Evolutionary conservation across 176 grass and related monocot species (phyloP), one percentile per base, ranked within the genome.

Genomic region (Oryza nivara): DNA sequence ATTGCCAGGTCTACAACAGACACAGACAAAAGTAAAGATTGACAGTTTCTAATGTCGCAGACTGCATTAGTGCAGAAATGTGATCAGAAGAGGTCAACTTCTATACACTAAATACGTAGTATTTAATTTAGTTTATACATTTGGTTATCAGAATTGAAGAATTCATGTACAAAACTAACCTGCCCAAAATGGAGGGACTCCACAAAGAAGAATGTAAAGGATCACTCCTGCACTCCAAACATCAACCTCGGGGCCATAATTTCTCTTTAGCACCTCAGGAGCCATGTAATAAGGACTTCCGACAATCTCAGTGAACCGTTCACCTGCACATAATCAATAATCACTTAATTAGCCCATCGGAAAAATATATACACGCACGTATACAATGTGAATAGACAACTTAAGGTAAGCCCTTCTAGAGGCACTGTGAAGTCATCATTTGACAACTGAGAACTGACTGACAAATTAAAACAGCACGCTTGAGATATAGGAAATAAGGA

Each of bases 271-370:
- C 65, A 99, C 93, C 82, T 99, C 97, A 23, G 97, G 97, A 84
- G 97, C 97, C 97, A 99, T 99, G 90, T 99, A 99, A 92, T 99
- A 99, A 80, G 97, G 97, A 69, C 97, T 99, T 80, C 97, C 97
- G 40, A 99, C 97, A 89, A 99, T 99, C 87, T 99, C 97, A 65
- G 83, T 91, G 88, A 99, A 99, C 44, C 90, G 89, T 64, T 99
- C 93, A 0, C 93, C 97, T 99, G 68, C 69, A 76, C 3, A 80
- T 54, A 79, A 82, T 75, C 63, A 92, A 84, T 68, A 68, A 74
- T 69, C 0, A 83, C 91, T 84, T 68, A 68, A 74, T 69, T 0
- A 83, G 75, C 78, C 65, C 7, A 70, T 20, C 64, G 75, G 7
- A 46, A 22, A 58, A 30, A 66, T 4, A 61, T 3, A 65, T 30